phyloP scores from a whole-genome alignment of 306 rosid species.

The Quercus parvula region DNA sequence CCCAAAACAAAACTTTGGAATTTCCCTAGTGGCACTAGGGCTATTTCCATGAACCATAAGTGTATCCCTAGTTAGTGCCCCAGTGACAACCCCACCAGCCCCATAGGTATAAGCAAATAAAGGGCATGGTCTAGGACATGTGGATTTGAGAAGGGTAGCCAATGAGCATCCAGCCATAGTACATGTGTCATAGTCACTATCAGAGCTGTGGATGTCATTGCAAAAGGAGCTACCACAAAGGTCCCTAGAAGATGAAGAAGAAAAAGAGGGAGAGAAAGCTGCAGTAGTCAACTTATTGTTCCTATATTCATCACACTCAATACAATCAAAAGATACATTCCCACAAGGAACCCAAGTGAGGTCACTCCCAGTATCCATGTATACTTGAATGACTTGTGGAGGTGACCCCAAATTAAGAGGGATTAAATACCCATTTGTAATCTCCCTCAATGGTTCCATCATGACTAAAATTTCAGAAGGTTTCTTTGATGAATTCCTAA shows the following conservation, averaged over 20 bases:
- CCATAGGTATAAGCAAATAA: constrained; percentile 56
- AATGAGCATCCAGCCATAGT: constrained; percentile 51
- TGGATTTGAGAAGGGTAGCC: constrained; percentile 28
- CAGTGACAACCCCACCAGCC: constrained; percentile 41
- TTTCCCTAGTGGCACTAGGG: constrained; percentile 18
- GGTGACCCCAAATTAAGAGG: constrained; percentile 48
- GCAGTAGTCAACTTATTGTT: constrained; percentile 17
- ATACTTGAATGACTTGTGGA: constrained; percentile 47
- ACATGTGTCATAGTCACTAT: constrained; percentile 37
- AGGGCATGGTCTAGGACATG: constrained; percentile 51
- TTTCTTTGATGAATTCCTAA: constrained; percentile 3
- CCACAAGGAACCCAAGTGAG: constrained; percentile 66
- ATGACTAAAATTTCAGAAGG: constrained; percentile 21
- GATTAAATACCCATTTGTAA: constrained; percentile 50
- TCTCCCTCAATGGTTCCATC: constrained; percentile 42
- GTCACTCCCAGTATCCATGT: constrained; percentile 60
- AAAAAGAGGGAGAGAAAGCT: constrained; percentile 38
- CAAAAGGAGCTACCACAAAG: constrained; percentile 44
- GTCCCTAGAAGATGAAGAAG: constrained; percentile 42
- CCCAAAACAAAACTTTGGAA: constrained; percentile 47
- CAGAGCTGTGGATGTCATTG: constrained; percentile 48
- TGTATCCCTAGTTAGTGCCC: constrained; percentile 36
- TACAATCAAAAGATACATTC: constrained; percentile 41
- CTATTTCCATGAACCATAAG: constrained; percentile 33
- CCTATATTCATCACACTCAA: constrained; percentile 39